Evolutionary conservation across 202 grass and related monocot genomes (phyloP).

Genomic region (Alloteropsis angusta): DNA sequence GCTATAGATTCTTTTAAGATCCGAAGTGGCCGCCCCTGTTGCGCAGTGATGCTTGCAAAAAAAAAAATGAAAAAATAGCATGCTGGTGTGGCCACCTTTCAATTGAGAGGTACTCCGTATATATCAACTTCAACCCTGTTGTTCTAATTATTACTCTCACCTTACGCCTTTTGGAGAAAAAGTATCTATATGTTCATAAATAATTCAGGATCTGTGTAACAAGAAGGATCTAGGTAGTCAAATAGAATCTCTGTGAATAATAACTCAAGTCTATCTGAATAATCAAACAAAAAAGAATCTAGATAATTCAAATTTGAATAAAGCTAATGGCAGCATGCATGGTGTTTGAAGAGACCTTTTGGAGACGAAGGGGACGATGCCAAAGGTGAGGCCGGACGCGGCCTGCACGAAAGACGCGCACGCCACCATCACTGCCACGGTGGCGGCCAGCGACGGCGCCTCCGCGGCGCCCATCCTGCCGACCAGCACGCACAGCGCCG

Average conservation of each 20-base stretch:
- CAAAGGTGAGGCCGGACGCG: slow-evolving; percentile 63
- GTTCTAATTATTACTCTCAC: background rate
- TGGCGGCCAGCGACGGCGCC: slow-evolving; percentile 33
- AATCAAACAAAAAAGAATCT: background rate
- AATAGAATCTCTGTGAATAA: background rate
- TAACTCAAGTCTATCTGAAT: background rate
- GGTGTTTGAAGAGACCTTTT: slow-evolving; percentile 29
- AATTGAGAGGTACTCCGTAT: background rate
- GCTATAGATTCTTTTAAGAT: too few species aligned
- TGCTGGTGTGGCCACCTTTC: background rate
- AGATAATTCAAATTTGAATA: background rate
- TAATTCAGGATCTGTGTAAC: background rate
- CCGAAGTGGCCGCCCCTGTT: background rate
- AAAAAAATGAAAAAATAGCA: background rate
- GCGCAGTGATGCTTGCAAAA: background rate
- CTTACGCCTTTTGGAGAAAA: background rate
- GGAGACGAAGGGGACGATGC: slow-evolving; percentile 68
- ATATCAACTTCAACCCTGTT: background rate
- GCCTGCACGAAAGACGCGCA: slow-evolving; percentile 66
- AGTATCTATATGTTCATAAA: background rate
- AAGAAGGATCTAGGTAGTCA: background rate
- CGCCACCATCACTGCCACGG: slow-evolving; percentile 40
- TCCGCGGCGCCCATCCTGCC: slow-evolving; percentile 41
- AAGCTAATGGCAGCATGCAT: background rate
- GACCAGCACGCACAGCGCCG: slow-evolving; percentile 42